phyloP scores from a whole-genome alignment of 2,329 filamentous ascomycete genomes.

The Aureobasidium sp. region DNA sequence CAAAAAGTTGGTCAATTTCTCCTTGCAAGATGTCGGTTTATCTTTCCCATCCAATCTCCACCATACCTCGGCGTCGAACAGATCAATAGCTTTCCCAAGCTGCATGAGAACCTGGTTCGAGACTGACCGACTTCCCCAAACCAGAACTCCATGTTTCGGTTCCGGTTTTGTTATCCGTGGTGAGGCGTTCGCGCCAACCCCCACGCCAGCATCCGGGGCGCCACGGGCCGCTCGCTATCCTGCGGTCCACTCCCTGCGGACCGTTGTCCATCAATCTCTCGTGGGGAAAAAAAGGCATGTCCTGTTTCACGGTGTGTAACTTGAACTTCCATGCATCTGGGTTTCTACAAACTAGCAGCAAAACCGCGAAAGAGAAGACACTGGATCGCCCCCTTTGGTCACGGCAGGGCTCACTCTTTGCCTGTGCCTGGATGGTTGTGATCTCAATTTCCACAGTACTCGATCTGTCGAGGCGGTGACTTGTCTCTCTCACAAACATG shows the following conservation, averaged over 20 bases:
- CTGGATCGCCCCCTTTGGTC: not conserved
- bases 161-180: not conserved
- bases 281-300: not conserved
- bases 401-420: not conserved
- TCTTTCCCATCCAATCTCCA: not conserved
- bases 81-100: not conserved
- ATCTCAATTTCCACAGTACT: not conserved
- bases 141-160: not conserved
- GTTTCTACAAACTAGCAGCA: not conserved
- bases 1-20: not conserved
- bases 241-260: not conserved
- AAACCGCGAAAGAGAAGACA: not conserved
- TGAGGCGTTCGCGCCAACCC: slow-evolving; percentile 1
- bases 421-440: not conserved
- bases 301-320: not conserved
- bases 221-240: not conserved
- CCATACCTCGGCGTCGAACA: not conserved
- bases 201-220: not conserved
- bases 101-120: not conserved
- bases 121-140: not conserved
- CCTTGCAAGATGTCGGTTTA: not conserved
- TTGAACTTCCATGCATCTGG: not conserved
- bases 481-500: too few species aligned
- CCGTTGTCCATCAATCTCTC: slow-evolving; percentile 1
- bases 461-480: not conserved